Conservation (phyloP, 345 rosid genomes). For the Linum usitatissimum region DNA sequence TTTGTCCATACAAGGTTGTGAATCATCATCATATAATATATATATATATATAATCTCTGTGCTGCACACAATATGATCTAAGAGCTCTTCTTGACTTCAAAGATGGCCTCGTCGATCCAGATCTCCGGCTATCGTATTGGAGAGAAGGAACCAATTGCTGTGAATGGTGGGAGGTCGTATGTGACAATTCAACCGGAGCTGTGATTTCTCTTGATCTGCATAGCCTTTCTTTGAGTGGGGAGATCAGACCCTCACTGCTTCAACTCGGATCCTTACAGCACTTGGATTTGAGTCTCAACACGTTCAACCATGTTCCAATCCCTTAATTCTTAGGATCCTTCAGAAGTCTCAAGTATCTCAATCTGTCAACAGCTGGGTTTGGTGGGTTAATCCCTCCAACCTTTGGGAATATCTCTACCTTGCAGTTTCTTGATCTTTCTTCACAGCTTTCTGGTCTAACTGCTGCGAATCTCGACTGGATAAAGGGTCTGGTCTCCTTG, state of each 20-base stretch:
- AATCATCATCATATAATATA: no score
- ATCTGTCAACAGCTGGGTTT: background rate
- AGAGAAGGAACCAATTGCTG: no score
- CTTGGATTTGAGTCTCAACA: slow-evolving; percentile 1
- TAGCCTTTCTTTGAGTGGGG: background rate
- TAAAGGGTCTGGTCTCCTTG: background rate
- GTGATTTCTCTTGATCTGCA: no score
- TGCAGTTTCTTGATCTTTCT: background rate
- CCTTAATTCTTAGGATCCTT: background rate
- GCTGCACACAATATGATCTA: no score
- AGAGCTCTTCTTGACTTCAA: no score
- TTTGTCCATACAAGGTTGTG: no score
- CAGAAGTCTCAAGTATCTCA: background rate
- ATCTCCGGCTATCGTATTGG: no score
- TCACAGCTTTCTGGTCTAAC: background rate
- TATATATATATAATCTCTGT: no score
- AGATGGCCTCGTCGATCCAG: no score
- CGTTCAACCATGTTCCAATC: background rate
- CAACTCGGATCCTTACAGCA: background rate
- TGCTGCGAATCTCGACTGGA: background rate
- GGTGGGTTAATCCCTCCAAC: background rate
- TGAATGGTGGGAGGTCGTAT: no score
- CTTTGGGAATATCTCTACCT: background rate
- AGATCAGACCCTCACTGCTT: background rate
- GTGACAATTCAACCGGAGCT: no score